phyloP scores from a whole-genome alignment of 2,329 filamentous ascomycete species.

The Calonectria leucothoes region DNA sequence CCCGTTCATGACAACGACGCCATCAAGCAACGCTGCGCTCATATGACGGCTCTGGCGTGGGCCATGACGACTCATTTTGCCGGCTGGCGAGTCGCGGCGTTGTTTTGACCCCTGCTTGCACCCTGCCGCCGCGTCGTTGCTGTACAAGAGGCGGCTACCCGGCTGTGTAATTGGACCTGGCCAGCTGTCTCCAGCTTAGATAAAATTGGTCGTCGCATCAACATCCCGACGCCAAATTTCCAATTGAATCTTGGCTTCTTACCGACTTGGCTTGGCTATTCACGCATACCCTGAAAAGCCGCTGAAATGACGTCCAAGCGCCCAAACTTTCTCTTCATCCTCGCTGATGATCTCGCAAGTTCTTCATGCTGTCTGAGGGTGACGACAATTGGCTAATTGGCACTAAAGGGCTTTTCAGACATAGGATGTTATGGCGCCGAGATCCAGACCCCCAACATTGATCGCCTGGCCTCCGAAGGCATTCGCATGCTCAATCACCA shows the following conservation, averaged over 20 bases:
- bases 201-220: neutral
- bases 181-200: neutral
- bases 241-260: neutral
- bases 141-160: neutral
- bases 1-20: neutral
- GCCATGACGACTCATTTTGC: neutral
- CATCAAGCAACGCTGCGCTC: neutral
- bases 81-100: neutral
- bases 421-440: conserved; percentile 70
- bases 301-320: conserved; percentile 3
- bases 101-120: neutral
- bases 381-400: conserved; percentile 36
- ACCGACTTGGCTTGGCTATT: neutral
- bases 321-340: conserved; percentile 23
- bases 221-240: neutral
- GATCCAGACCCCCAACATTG: conserved; percentile 70
- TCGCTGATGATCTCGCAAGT: conserved; percentile 23
- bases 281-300: neutral
- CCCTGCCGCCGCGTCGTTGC: neutral
- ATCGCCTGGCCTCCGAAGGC: conserved; percentile 61
- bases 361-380: neutral
- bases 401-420: conserved; percentile 65
- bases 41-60: neutral
- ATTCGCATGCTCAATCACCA: conserved; percentile 73
- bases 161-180: neutral